A percentile compares a stretch with the other conserved stretches of the same genome.
phyloP scores from a whole-genome alignment of 1,139 yeast genomes.

The Saccharomyces pastorianus region DNA sequence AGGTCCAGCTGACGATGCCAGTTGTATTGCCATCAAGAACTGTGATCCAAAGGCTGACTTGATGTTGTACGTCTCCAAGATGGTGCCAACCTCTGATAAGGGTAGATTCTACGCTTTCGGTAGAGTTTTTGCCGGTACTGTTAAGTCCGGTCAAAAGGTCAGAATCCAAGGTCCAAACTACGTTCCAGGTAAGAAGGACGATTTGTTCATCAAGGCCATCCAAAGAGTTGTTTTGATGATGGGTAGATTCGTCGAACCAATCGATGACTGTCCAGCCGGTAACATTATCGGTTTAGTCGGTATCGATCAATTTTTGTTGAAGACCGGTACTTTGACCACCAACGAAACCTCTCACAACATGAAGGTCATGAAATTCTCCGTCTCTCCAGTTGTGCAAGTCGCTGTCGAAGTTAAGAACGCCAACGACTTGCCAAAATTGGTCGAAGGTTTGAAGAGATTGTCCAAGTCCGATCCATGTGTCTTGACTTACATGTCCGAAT shows the following conservation, averaged over 20 bases:
- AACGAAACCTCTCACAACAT: constrained; percentile 95
- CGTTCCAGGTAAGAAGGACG: constrained; percentile 96
- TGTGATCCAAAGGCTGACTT: constrained; percentile 98
- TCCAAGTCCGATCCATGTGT: constrained; percentile 99
- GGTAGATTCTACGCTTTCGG: constrained; percentile 99
- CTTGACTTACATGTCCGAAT: constrained; percentile 72
- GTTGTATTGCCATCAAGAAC: constrained; percentile 87
- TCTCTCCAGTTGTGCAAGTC: constrained; percentile 98
- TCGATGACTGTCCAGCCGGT: constrained; percentile 99
- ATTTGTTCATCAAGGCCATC: constrained; percentile 90
- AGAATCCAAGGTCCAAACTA: constrained; percentile 99
- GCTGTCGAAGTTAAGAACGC: constrained; percentile 99
- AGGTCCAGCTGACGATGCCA: constrained; percentile 95
- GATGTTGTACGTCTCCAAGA: constrained; percentile 99
- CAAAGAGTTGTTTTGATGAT: constrained; percentile 99
- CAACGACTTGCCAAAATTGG: constrained; percentile 97
- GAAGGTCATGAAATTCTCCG: constrained; percentile 99
- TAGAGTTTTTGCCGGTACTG: constrained; percentile 99
- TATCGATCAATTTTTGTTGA: constrained; percentile 98
- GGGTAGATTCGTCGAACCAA: constrained; percentile 98
- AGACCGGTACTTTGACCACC: constrained; percentile 98
- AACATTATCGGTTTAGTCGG: constrained; percentile 99
- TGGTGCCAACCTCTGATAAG: constrained; percentile 99
- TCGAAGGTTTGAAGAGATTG: constrained; percentile 99
- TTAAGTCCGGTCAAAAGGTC: constrained; percentile 96